These are phyloP conservation scores for Fusarium metavorans DNA, from an alignment of 2,329 filamentous ascomycete genomes.

Conservation along the genomic window DNA sequence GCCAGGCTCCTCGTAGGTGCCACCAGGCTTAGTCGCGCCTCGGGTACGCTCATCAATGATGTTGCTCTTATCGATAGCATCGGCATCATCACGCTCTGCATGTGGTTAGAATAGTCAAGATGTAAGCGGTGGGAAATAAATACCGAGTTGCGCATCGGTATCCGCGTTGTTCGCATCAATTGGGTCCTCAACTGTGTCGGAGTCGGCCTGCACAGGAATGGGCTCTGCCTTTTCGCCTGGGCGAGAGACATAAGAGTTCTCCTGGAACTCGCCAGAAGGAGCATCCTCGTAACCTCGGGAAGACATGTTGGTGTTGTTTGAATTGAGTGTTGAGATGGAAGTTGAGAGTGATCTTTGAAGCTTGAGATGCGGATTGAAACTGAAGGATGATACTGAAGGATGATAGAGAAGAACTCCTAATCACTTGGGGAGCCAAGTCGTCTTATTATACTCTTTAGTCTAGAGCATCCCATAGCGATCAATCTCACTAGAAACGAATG, in stretches of 20 bases:
- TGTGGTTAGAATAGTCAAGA: neutral
- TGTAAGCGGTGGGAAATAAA: fast-evolving
- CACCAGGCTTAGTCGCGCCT: conserved; percentile 26
- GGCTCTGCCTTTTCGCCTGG: conserved; percentile 34
- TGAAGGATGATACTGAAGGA: neutral
- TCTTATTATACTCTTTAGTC: conserved; percentile 32
- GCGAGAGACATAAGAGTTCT: conserved; percentile 33
- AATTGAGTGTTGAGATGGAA: neutral
- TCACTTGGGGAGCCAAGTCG: no score
- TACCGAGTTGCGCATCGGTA: conserved; percentile 38
- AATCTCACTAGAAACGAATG: neutral
- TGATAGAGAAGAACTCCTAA: no score
- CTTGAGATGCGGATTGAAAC: neutral
- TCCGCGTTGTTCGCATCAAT: conserved; percentile 27
- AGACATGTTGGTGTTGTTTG: conserved; percentile 26
- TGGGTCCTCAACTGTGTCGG: conserved; percentile 30
- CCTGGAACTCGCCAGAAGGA: conserved; percentile 25
- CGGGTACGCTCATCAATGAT: conserved; percentile 36
- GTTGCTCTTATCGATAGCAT: conserved; percentile 35
- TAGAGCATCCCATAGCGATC: neutral
- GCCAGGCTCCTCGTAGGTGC: conserved; percentile 34
- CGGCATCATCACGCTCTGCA: conserved; percentile 29
- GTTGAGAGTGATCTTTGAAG: neutral
- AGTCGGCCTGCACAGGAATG: conserved; percentile 36
- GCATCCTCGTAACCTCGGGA: conserved; percentile 20